phyloP scores from a whole-genome alignment of 176 grass and related monocot genomes.

The Musa itinerans region DNA sequence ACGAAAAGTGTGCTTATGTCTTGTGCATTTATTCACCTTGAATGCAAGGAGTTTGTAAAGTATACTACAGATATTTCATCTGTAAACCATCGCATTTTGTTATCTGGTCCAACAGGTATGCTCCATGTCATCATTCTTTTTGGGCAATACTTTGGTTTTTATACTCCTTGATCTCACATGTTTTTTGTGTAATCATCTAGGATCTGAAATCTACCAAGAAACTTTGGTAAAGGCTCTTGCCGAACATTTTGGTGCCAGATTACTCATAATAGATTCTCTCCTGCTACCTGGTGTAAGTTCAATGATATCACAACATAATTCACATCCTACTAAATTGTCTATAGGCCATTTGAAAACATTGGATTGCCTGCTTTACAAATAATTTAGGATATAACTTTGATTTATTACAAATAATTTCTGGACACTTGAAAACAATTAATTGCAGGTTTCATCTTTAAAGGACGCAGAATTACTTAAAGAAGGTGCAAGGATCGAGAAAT shows the following conservation, averaged over 20 bases:
- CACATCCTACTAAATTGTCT: background rate
- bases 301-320: slow-evolving; percentile 1
- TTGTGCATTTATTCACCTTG: slow-evolving; percentile 77
- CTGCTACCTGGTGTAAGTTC: slow-evolving; percentile 74
- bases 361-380: background rate
- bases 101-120: slow-evolving; percentile 93
- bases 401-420: background rate
- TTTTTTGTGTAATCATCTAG: slow-evolving; percentile 29
- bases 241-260: slow-evolving; percentile 72
- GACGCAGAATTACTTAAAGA: slow-evolving; percentile 73
- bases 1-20: slow-evolving; percentile 77
- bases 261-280: slow-evolving; percentile 89
- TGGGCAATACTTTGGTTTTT: slow-evolving; percentile 21
- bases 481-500: slow-evolving; percentile 44
- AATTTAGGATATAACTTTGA: background rate
- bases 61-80: slow-evolving; percentile 78
- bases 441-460: slow-evolving; percentile 47
- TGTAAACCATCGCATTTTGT: slow-evolving; percentile 82
- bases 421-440: background rate
- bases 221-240: slow-evolving; percentile 88
- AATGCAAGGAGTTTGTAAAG: slow-evolving; percentile 85
- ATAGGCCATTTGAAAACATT: background rate
- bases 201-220: slow-evolving; percentile 98
- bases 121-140: background rate
- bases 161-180: slow-evolving; percentile 9